These are phyloP conservation scores for Exophiala aquamarina DNA, from an alignment of 2,329 filamentous ascomycete species.

Conservation along the genomic window DNA sequence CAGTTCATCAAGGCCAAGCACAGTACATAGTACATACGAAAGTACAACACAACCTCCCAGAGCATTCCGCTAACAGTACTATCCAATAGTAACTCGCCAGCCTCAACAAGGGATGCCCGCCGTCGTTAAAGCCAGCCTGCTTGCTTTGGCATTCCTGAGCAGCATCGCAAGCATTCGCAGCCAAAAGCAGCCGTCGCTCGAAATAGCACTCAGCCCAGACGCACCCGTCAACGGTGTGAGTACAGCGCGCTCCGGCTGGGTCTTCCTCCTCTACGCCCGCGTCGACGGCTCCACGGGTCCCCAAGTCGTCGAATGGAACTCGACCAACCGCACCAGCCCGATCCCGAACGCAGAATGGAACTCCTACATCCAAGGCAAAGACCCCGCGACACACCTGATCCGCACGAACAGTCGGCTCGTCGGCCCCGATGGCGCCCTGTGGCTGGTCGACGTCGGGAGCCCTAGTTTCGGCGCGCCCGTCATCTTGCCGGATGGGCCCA, in stretches of 20 bases:
- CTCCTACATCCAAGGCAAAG: constrained; percentile 10
- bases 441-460: constrained; percentile 22
- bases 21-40: no score
- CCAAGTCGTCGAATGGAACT: constrained; percentile 32
- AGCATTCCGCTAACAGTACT: no score
- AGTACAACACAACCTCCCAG: no score
- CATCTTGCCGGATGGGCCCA: constrained; percentile 26
- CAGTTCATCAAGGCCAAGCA: no score
- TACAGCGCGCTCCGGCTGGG: constrained; percentile 31
- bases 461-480: constrained; percentile 15
- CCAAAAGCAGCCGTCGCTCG: background rate
- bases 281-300: constrained; percentile 34
- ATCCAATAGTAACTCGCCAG: no score
- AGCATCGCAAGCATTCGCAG: no score
- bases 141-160: no score
- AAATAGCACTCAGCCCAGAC: background rate
- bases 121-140: no score
- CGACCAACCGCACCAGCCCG: constrained; percentile 9
- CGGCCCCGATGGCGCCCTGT: constrained; percentile 21
- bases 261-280: constrained; percentile 33
- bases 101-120: no score
- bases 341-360: constrained; percentile 20
- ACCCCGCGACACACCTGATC: constrained; percentile 16
- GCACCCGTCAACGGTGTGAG: constrained; percentile 17
- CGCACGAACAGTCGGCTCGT: constrained; percentile 18